A percentile compares a stretch with the other conserved stretches of the same genome.
These are phyloP conservation scores for Paecilomyces niveus DNA, from an alignment of 2,329 filamentous ascomycete species.

Conservation along the genomic window DNA sequence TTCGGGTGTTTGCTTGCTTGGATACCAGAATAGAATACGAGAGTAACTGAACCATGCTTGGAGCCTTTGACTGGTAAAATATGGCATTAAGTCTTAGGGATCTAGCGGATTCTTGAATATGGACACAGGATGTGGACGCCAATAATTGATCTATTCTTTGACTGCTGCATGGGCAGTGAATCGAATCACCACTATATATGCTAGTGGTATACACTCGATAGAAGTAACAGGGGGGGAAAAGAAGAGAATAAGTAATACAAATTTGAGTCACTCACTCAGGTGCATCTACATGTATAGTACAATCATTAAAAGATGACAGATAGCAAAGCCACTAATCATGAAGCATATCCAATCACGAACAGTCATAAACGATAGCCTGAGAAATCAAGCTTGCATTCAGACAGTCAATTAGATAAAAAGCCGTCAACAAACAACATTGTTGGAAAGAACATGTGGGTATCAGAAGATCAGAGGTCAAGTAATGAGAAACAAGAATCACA, in stretches of 20 bases:
- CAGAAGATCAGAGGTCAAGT: conserved; percentile 7
- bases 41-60: too few relatives aligned
- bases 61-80: too few relatives aligned
- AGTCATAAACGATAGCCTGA: not conserved
- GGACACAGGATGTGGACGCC: too few relatives aligned
- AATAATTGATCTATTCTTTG: too few relatives aligned
- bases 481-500: conserved; percentile 10
- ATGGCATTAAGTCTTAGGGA: too few relatives aligned
- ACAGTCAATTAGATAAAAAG: not conserved
- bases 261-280: not conserved
- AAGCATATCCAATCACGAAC: not conserved
- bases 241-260: not conserved
- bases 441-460: not conserved
- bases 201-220: not conserved
- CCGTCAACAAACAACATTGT: not conserved
- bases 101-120: too few relatives aligned
- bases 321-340: not conserved
- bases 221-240: not conserved
- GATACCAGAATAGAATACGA: too few relatives aligned
- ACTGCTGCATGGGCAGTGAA: not conserved
- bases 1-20: too few relatives aligned
- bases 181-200: not conserved
- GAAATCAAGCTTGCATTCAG: not conserved
- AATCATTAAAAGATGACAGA: not conserved
- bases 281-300: not conserved